Evolutionary conservation across 2,329 filamentous ascomycete genomes (phyloP).

Genomic region (Dichotomopilus funicola): DNA sequence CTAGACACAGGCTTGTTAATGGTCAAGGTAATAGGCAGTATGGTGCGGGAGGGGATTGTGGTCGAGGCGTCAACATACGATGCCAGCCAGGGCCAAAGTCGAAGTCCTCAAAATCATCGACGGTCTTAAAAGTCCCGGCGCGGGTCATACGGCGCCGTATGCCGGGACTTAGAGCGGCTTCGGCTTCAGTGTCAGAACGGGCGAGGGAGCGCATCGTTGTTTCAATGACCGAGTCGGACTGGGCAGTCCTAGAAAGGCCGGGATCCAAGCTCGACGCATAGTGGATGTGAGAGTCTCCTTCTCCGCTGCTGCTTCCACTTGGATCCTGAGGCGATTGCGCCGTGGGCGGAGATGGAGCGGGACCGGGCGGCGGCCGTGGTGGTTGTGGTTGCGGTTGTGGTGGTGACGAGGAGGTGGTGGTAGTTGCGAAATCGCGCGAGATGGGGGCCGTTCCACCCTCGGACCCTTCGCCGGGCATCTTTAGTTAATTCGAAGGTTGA

Average conservation of each 20-base stretch:
- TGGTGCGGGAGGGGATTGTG: not conserved
- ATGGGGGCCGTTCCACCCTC: not conserved
- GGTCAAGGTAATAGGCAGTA: not conserved
- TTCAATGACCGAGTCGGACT: not conserved
- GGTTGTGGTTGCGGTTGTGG: not conserved
- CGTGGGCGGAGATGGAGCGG: not conserved
- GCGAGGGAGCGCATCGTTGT: not conserved
- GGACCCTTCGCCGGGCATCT: not conserved
- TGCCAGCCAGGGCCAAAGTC: slow-evolving; percentile 35
- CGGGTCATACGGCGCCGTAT: slow-evolving; percentile 17
- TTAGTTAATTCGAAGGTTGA: not conserved
- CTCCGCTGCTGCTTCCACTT: not conserved
- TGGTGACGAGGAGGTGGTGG: not conserved
- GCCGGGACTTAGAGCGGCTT: slow-evolving; percentile 15
- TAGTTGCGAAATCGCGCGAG: slow-evolving; percentile 5
- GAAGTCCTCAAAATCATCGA: slow-evolving; percentile 34
- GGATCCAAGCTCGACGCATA: slow-evolving; percentile 8
- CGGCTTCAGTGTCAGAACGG: slow-evolving; percentile 13
- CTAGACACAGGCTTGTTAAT: slow-evolving; percentile 9
- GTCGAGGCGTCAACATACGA: slow-evolving; percentile 20
- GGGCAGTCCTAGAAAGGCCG: not conserved
- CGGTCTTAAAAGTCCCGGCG: slow-evolving; percentile 27
- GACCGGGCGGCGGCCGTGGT: not conserved
- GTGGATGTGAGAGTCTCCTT: slow-evolving; percentile 5
- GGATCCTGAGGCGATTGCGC: not conserved